Evolutionary conservation across 257 asterid genomes (phyloP), one percentile per base, ranked within the genome.

Genomic region (Lantana camara): DNA sequence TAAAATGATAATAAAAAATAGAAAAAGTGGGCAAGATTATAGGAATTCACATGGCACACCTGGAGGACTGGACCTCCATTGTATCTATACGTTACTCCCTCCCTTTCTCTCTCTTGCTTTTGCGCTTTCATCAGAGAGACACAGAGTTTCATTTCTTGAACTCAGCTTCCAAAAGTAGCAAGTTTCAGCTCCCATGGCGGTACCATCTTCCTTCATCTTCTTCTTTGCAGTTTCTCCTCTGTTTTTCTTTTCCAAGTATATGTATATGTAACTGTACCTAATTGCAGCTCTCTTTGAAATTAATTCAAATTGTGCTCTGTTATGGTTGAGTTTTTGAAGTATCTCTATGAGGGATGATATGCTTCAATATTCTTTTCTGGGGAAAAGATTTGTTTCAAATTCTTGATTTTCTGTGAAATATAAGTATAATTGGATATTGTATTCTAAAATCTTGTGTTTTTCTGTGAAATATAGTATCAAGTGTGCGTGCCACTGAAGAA

Each of bases 161-260:
- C 29, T 17, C 11, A 19, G 50, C 19, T 47, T 16, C 58, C n/a
- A n/a, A 19, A 4, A 27, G 12, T 24, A 27, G 23, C 60, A 22
- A 52, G 16, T 7, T 63, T 67, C 71, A 24, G 64, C 60, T 62
- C 69, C 23, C 57, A 72, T 72, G 77, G 77, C 71, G 72, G 77
- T 72, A 72, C 24, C 34, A 11, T 64, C 5, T 29, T 53, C 15
- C 32, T 15, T 5, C 63, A 55, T 19, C 55, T 7, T 49, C 49
- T 52, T 46, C 5, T 15, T 16, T 46, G 5, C 15, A 41, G n/a
- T 41, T n/a, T 22, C 1, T 44, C 32, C 3, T 41, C 1, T 53
- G 7, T 4, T 3, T 24, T 4, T 19, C 0, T 44, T 10, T 7
- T 30, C 1, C n/a, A n/a, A 5, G 10, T 45, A 7, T 20, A 13